Evolutionary conservation across 306 rosid species (phyloP), one percentile per base, ranked within the genome.

Genomic region (Abrus precatorius): DNA sequence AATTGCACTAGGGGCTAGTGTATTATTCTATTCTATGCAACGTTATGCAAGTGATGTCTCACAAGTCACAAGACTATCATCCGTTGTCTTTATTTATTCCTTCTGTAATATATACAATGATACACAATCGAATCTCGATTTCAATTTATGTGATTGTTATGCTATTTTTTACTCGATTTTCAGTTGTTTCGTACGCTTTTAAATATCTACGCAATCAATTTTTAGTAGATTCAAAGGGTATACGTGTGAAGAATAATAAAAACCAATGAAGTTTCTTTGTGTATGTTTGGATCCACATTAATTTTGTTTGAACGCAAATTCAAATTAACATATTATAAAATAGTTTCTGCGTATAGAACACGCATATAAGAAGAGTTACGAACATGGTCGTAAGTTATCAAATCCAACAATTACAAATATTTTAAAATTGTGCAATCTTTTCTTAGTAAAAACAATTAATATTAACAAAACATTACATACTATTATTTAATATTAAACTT

Each of bases 21-120:
- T 2, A 1, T 3, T 29, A 0, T 57, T 1, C 38, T 10, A 7
- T 68, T 48, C 57, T 43, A 43, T 62, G 50, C 62, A 12, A 54
- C 48, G 7, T 30, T 54, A 33, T 78, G 68, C 64, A 68, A 75
- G 65, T 10, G 11, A 38, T 75, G 28, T 41, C 47, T 5, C 27
- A 61, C 45, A 34, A 28, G 2, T 4, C 14, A 48, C 14, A 48
- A 36, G 80, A 14, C 13, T 48, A 29, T 48, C 43, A 0, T n/a
- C 9, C 6, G 9, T 0, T 1, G 7, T 3, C 12, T 50, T 2
- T 13, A 11, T 50, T 50, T 20, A 20, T 33, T 43, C 32, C 30
- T 69, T 33, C 33, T 72, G 27, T 7, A 33, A n/a, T 36, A 45
- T 20, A 20, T 20, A n/a, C 20, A 20, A 20, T 20, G 60, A 61